Percentiles rank a stretch among this genome's conserved stretches.
These are phyloP conservation scores for Logfia minima DNA, from an alignment of 129 eudicot species.

Conservation along the genomic window DNA sequence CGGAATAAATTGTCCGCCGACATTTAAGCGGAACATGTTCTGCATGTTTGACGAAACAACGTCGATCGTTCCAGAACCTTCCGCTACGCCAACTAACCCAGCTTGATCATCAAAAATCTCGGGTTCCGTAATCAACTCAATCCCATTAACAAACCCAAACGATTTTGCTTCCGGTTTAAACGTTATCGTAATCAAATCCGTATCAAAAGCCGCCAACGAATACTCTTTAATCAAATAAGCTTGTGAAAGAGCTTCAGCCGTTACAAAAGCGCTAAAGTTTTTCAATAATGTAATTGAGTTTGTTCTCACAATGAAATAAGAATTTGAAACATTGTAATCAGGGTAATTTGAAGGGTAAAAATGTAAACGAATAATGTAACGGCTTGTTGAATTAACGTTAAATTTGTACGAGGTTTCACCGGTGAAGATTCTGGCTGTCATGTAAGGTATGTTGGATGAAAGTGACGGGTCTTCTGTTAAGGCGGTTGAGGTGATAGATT, in stretches of 20 bases:
- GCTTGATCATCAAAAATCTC: conserved; percentile 47
- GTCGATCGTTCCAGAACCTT: conserved; percentile 29
- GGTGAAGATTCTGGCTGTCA: conserved; percentile 64
- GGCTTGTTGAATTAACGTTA: conserved; percentile 41
- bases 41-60: conserved; percentile 33
- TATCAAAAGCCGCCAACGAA: conserved; percentile 35
- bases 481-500: conserved; percentile 46
- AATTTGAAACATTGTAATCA: conserved; percentile 43
- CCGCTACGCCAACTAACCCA: conserved; percentile 42
- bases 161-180: conserved; percentile 53
- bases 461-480: conserved; percentile 55
- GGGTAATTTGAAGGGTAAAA: conserved; percentile 74
- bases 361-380: conserved; percentile 54
- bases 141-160: conserved; percentile 73
- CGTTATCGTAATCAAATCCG: conserved; percentile 36
- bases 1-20: conserved; percentile 62
- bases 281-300: conserved; percentile 51
- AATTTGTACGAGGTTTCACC: conserved; percentile 56
- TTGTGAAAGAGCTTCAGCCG: conserved; percentile 65
- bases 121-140: conserved; percentile 54
- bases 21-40: conserved; percentile 63
- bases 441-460: conserved; percentile 56
- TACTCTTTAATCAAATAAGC: conserved; percentile 64
- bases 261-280: conserved; percentile 62
- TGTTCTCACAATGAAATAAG: conserved; percentile 46